Base-by-base conservation (phyloP, 257 asterid genomes). In the Solanum sejunctum region DNA sequence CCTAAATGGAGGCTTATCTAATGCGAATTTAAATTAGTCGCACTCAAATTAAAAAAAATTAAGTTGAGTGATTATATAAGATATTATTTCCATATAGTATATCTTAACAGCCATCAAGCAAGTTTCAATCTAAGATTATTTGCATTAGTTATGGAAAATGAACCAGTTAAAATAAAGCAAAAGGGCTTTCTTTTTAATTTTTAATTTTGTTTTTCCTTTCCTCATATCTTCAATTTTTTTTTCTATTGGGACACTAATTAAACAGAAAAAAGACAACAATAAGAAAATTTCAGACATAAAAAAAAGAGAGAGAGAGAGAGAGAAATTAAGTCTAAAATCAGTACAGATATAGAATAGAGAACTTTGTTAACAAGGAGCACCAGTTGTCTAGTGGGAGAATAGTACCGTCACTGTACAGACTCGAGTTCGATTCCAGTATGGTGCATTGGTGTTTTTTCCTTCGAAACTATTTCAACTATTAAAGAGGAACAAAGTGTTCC, bases 391-490 rank as follows among this genome's bases (percentile, higher is more conserved):
- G 94, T 94, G 97, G 97, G 92, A 92, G 95, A 92, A 91, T 93
- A 93, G 92, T 94, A n/a, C n/a, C n/a, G n/a, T n/a, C n/a, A n/a
- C n/a, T n/a, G n/a, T n/a, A n/a, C n/a, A 92, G 96, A 94, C 95
- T 95, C 96, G 94, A 98, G 98, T 93, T 95, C 96, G 94, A 93
- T 94, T 95, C 97, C 96, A 97, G 94, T 97, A 97, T 95, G 97
- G 93, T 95, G 98, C 99, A 94, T 26, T 26, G 2, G 1, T 26
- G n/a, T 26, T 26, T 26, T 26, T 26, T 26, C 28, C 28, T 26
- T 26, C 28, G 28, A 26, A 26, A 26, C 28, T 26, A 26, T 26
- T 26, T 26, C 28, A 26, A 56, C 7, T 2, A 1, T 18, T 17
- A 3, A 57, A 8, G 3, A 8, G 12, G 23, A 57, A 17, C 5